phyloP scores from a whole-genome alignment of 1,284 basidiomycete genomes.

The Boletus smithii region DNA sequence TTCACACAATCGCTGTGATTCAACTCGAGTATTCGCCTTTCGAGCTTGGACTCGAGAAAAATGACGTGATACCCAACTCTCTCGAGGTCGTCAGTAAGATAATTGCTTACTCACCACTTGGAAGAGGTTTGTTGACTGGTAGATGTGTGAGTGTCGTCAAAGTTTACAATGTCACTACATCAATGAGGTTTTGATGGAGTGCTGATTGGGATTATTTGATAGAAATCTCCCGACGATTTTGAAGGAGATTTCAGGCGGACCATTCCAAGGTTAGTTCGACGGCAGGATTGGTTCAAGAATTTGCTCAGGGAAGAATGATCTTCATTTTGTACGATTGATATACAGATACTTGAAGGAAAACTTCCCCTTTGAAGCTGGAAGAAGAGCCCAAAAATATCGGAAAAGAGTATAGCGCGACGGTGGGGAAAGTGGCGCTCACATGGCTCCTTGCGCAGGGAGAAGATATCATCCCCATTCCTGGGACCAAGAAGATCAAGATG shows the following conservation, averaged over 20 bases:
- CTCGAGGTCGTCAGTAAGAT: constrained; percentile 34
- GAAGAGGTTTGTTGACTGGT: constrained; percentile 44
- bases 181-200: no score
- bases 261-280: constrained; percentile 21
- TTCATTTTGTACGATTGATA: not conserved
- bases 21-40: constrained; percentile 48
- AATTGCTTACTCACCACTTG: constrained; percentile 44
- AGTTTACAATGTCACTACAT: no score
- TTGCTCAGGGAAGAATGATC: not conserved
- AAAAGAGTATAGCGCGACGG: constrained; percentile 33
- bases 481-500: constrained; percentile 32
- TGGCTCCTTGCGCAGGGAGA: constrained; percentile 43
- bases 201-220: not conserved
- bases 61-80: constrained; percentile 27
- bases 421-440: constrained; percentile 46
- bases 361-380: constrained; percentile 39
- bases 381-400: constrained; percentile 36
- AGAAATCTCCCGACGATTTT: constrained; percentile 42
- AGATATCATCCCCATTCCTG: constrained; percentile 37
- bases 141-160: constrained; percentile 31
- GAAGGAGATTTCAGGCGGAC: constrained; percentile 35
- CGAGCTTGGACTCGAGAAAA: constrained; percentile 34
- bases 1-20: constrained; percentile 42
- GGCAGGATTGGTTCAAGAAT: rapidly evolving
- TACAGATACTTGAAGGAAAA: constrained; percentile 35